Conservation (phyloP, 176 grass and related monocot genomes). For the Microstegium vimineum region DNA sequence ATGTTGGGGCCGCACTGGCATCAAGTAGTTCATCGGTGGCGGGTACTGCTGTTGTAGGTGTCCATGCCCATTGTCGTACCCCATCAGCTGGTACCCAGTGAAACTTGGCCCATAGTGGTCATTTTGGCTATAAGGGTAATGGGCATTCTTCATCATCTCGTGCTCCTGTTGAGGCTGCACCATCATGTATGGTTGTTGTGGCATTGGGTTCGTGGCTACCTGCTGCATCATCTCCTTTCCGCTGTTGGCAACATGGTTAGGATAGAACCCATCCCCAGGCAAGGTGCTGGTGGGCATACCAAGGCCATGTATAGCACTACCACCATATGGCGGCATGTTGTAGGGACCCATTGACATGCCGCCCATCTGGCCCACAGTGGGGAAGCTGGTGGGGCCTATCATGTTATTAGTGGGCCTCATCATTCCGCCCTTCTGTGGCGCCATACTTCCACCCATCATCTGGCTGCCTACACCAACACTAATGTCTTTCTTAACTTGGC, state of each 20-base stretch:
- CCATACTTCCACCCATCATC: constrained; percentile 12
- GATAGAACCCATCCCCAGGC: constrained; percentile 16
- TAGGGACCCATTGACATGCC: constrained; percentile 33
- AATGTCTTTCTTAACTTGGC: constrained; percentile 7
- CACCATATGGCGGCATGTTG: not conserved
- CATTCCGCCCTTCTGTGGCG: not conserved
- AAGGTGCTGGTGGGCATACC: constrained; percentile 11
- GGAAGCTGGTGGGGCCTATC: constrained; percentile 37
- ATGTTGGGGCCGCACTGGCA: not conserved
- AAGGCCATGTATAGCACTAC: not conserved
- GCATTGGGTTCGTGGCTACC: not conserved
- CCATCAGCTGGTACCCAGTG: constrained; percentile 39
- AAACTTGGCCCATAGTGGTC: not conserved
- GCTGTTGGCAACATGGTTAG: not conserved
- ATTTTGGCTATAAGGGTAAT: not conserved
- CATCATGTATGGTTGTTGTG: constrained; percentile 1
- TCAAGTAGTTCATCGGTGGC: not conserved
- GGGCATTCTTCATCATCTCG: constrained; percentile 43
- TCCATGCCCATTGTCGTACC: constrained; percentile 35
- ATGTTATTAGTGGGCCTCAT: constrained; percentile 12
- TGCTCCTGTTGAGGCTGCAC: constrained; percentile 35
- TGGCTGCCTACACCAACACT: not conserved
- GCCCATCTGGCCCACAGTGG: constrained; percentile 34
- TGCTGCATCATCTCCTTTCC: constrained; percentile 44
- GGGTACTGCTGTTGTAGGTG: constrained; percentile 29